Evolutionary conservation across 192 early-diverging fungal genomes (phyloP), one percentile per base, ranked within the genome.

Genomic region (Backusella circina): DNA sequence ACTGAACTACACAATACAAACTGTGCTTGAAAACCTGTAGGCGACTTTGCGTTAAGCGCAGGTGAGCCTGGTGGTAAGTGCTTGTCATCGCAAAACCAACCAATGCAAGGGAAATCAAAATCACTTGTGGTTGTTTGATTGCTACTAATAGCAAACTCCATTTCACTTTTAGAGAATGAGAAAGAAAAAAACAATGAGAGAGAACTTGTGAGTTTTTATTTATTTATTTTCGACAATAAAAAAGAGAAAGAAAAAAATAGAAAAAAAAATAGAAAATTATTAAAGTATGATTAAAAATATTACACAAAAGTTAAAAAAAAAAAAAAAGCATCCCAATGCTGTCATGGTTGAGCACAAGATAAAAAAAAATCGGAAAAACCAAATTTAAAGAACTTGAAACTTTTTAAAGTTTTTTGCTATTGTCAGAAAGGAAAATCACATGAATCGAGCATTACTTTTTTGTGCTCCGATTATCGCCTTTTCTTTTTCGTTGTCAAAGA

Each of bases 1-100:
- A 74, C 73, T 26, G 54, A 65, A 39, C 38, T 69, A 65, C 79
- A 81, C 13, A 81, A 65, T 26, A 77, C 57, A 38, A 81, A 64
- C 23, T 81, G 79, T 50, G 73, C 71, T 44, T 57, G 66, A 5
- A 81, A 31, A 28, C 79, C 79, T 28, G 79, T 81, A 15, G 75
- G 75, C 37, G 71, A 65, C 54, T 81, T 81, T 12, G 79, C 64
- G 35, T 51, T 61, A 28, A 74, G 50, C n/a, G 57, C 39, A 44
- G 79, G 79, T 6, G 73, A 70, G 3, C 79, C 79, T 15, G 75
- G 79, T 15, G 77, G 77, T 21, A 65, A 23, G 18, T 73, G 23
- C 30, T 66, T 38, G 38, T 70, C 68, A 28, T 70, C 68, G 38
- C 68, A 70, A 67, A 67, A 67, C 35, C 32, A 36, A 67, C 66